Evolutionary conservation across 2,329 filamentous ascomycete genomes (phyloP), one percentile per base, ranked within the genome.

Genomic region (Colletotrichum aenigma): DNA sequence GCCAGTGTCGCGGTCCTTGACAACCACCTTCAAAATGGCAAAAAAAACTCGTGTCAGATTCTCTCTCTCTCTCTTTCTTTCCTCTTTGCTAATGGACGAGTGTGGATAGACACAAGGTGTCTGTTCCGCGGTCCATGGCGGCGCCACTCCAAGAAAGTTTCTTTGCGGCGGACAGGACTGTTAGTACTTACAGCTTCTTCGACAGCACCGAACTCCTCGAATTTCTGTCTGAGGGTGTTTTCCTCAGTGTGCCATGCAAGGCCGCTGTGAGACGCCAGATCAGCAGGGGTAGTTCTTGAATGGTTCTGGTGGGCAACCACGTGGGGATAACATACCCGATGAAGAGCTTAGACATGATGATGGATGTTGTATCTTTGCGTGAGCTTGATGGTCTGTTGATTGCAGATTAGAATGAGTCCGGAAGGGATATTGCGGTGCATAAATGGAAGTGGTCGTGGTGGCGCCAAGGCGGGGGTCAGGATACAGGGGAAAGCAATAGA

Each of bases 221-320:
- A 99, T 87, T 98, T 98, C 83, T 94, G 89, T 83, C 95, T 94
- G 79, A 99, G 89, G 80, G 95, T 96, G 60, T 88, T 87, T 87
- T 98, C 96, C 86, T 97, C 96, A 78, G 97, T 99, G 89, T 98
- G 96, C 97, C 97, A 99, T 82, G 97, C 95, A 80, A 99, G 95
- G 91, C 97, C 97, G 83, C 96, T 98, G 72, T 26, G 56, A 18
- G 55, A 48, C 18, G 26, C 24, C 30, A 66, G 28, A 71, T 78
- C 60, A 75, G 73, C 68, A 74, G 76, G 77, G 70, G 12, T 32
- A 55, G 9, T 18, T 26, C 43, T 64, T 67, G 16, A 69, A 24
- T 70, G 56, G 58, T 7, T 21, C 13, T 64, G 18, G 4, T 15
- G 70, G 70, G 48, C 18, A 36, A 43, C 21, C 62, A 61, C 26